phyloP scores from a whole-genome alignment of 306 rosid species.

The Castanospermum australe region DNA sequence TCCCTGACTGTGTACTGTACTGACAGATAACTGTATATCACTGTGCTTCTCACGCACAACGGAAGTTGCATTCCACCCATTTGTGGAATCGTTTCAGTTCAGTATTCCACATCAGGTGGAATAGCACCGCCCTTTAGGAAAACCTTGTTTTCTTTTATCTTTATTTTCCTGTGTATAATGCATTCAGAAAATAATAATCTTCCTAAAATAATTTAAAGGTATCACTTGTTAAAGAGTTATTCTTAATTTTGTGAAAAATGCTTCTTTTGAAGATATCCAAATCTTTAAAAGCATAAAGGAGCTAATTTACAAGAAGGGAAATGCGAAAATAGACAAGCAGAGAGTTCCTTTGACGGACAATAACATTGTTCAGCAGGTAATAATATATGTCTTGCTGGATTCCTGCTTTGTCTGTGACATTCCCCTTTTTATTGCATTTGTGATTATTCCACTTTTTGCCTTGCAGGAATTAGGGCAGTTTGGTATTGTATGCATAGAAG shows the following conservation, averaged over 20 bases:
- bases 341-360: slow-evolving; percentile 92
- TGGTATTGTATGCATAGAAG: slow-evolving; percentile 81
- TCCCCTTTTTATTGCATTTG: neutral
- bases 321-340: slow-evolving; percentile 51
- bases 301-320: slow-evolving; percentile 75
- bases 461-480: slow-evolving; percentile 67
- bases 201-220: neutral
- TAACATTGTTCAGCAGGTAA: slow-evolving; percentile 78
- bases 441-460: neutral
- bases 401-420: neutral
- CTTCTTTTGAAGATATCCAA: slow-evolving; percentile 64
- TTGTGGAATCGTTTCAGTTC: neutral
- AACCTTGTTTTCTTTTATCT: neutral
- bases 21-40: neutral
- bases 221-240: neutral
- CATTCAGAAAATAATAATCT: neutral
- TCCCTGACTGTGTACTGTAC: neutral
- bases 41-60: neutral
- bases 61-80: neutral
- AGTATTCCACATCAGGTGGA: neutral
- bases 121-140: neutral
- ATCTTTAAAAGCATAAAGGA: slow-evolving; percentile 78
- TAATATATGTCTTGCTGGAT: neutral
- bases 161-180: neutral
- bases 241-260: slow-evolving; percentile 10